Evolutionary conservation across 2,329 filamentous ascomycete species (phyloP).

Genomic region (Phialocephala subalpina): DNA sequence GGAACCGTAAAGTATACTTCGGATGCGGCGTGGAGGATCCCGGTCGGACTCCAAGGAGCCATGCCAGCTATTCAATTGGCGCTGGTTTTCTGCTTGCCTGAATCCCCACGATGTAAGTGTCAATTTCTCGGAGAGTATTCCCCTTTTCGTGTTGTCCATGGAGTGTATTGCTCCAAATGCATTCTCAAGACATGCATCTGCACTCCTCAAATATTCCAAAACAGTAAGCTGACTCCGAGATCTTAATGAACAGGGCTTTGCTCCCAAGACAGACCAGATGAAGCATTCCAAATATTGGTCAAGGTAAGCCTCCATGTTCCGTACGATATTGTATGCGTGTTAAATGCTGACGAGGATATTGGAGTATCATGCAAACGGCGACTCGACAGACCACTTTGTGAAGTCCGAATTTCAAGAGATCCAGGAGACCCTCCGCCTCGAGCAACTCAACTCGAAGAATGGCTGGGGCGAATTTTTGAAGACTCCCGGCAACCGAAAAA

Average conservation of each 20-base stretch:
- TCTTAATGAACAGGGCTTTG: too few relatives aligned
- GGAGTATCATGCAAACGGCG: slow-evolving; percentile 46
- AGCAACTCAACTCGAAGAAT: slow-evolving; percentile 20
- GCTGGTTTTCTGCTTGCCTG: slow-evolving; percentile 34
- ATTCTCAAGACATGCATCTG: too few relatives aligned
- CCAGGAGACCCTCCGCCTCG: slow-evolving; percentile 39
- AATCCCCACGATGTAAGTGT: slow-evolving; percentile 36
- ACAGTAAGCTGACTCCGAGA: too few relatives aligned
- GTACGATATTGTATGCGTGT: neutral
- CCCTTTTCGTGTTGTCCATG: too few relatives aligned
- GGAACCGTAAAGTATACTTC: slow-evolving; percentile 29
- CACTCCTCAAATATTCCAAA: too few relatives aligned
- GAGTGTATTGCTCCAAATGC: too few relatives aligned
- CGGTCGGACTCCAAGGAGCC: slow-evolving; percentile 26
- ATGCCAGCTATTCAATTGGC: slow-evolving; percentile 32
- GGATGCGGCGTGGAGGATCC: slow-evolving; percentile 28
- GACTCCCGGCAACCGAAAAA: slow-evolving; percentile 70
- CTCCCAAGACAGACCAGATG: slow-evolving; percentile 28
- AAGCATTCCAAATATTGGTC: slow-evolving; percentile 42
- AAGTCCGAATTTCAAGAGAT: slow-evolving; percentile 51
- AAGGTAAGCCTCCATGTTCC: slow-evolving; percentile 24
- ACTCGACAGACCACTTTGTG: slow-evolving; percentile 46
- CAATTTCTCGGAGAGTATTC: too few relatives aligned
- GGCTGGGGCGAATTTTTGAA: slow-evolving; percentile 51
- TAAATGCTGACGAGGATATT: neutral